Percentiles rank a stretch among this genome's conserved stretches.
Conservation (phyloP, 768 basidiomycete species). For the Tulasnella sp. region DNA sequence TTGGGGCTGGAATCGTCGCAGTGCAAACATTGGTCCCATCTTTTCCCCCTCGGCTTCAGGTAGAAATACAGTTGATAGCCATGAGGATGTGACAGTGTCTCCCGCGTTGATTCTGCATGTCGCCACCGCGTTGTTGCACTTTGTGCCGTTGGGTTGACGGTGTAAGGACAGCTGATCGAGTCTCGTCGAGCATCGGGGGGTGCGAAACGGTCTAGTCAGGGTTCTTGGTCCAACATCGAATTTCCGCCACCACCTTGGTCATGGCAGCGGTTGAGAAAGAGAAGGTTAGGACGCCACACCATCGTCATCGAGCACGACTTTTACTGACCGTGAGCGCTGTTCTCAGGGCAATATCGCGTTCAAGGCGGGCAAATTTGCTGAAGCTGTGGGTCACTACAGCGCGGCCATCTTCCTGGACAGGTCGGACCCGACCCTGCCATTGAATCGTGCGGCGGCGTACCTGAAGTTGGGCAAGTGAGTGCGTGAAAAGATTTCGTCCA, state of each 20-base stretch:
- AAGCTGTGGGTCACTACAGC: constrained; percentile 83
- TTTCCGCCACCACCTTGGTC: neutral
- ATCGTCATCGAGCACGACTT: neutral
- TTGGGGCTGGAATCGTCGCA: constrained; percentile 33
- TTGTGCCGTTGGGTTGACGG: neutral
- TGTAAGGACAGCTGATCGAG: neutral
- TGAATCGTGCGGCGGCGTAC: constrained; percentile 90
- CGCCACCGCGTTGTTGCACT: neutral
- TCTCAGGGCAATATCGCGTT: constrained; percentile 81
- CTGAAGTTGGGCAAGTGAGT: constrained; percentile 93
- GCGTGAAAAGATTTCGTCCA: constrained; percentile 26
- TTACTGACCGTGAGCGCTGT: neutral
- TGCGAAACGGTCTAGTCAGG: neutral
- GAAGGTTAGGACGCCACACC: neutral
- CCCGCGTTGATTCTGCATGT: neutral
- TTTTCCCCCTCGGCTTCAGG: constrained; percentile 54
- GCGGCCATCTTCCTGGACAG: constrained; percentile 69
- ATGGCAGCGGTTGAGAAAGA: constrained; percentile 19
- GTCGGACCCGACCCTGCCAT: constrained; percentile 68
- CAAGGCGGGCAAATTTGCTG: constrained; percentile 71
- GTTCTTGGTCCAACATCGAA: neutral
- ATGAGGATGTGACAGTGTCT: constrained; percentile 42
- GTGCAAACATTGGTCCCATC: constrained; percentile 65
- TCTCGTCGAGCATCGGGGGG: neutral
- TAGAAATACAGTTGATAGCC: constrained; percentile 52